These are phyloP conservation scores for Diaporthe eres DNA, from an alignment of 2,329 filamentous ascomycete species.

Conservation along the genomic window DNA sequence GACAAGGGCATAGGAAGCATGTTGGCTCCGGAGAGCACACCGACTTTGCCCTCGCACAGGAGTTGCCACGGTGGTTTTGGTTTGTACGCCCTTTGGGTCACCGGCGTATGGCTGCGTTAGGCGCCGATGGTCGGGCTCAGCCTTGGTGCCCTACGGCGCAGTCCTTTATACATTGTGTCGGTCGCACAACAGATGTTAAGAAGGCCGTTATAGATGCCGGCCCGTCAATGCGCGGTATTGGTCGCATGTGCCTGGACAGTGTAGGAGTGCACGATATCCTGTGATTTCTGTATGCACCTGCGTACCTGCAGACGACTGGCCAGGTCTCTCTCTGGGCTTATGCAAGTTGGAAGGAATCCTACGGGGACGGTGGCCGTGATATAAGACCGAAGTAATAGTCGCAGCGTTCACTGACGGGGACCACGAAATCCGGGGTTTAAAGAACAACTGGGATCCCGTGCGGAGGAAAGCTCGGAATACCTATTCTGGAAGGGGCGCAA, in stretches of 20 bases:
- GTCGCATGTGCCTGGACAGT: neutral
- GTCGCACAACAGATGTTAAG: constrained; percentile 31
- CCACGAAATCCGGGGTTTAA: neutral
- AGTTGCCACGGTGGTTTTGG: neutral
- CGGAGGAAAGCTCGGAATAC: constrained; percentile 6
- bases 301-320: neutral
- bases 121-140: constrained; percentile 10
- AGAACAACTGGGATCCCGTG: neutral
- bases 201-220: neutral
- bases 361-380: neutral
- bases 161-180: neutral
- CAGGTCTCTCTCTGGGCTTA: neutral
- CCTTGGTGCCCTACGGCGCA: constrained; percentile 16
- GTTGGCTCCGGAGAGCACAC: neutral
- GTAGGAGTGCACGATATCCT: neutral
- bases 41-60: constrained; percentile 14
- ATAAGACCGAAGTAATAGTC: neutral
- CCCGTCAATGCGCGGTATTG: neutral
- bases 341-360: neutral
- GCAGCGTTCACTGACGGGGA: neutral
- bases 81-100: neutral
- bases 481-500: constrained; percentile 4
- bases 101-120: constrained; percentile 3
- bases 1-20: neutral
- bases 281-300: neutral